Evolutionary conservation across 1,139 yeast species (phyloP), one percentile per base, ranked within the genome.

Genomic region (Tardiomyces digboiensis): DNA sequence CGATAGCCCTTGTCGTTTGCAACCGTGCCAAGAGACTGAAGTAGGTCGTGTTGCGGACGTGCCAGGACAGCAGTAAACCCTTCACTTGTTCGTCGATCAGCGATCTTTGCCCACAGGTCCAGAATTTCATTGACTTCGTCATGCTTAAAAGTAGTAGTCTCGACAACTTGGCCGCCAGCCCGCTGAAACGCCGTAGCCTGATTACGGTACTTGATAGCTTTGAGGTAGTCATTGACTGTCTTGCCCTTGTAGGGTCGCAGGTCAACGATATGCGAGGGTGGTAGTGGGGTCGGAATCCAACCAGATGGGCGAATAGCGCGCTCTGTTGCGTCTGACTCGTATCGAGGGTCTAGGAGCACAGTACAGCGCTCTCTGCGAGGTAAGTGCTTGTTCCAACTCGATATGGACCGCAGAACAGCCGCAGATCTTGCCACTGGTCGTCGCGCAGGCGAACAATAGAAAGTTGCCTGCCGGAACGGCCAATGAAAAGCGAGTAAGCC

Each of bases 401-500:
- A 53, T 38, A 70, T 55, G 0, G 74, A 67, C 38, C 68, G 57
- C 49, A 67, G 54, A 2, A 70, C 61, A 7, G 72, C 72, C 1
- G 72, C 71, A 37, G 65, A 57, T 38, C 74, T 54, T 2, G 73
- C 72, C 16, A 69, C 65, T 2, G 74, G 74, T 45, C 65, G 60
- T 42, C 58, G 62, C 8, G 72, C 61, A 3, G 63, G 58, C 29
- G 68, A 56, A 21, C 70, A 64, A 50, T 65, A 70, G 47, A 69
- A 66, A 4, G 68, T 66, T 4, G 70, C 56, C 50, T 71, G 65
- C 33, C 70, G 57, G 49, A 70, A 70, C n/a, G 74, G 74, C 74
- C 74, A 70, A 48, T 70, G 74, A 47, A 70, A 69, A 2, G 70
- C 74, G 29, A 70, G 49, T 22, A 70, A 54, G 1, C 74, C 74